Conservation (phyloP, 495 filamentous ascomycete species). For the Aspergillus funiculosus region DNA sequence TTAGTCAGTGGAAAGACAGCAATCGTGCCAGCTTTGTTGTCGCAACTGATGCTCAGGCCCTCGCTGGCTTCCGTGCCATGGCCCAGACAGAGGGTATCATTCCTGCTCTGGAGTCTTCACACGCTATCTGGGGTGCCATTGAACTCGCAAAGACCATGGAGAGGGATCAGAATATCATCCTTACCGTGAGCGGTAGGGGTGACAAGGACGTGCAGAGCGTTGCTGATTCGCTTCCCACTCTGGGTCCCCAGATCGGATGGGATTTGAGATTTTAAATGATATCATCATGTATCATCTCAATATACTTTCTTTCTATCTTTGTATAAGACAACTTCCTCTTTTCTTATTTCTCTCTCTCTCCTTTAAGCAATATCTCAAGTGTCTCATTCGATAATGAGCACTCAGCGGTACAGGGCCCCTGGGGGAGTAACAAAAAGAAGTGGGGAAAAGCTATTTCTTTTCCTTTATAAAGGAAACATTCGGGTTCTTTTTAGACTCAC, state of each 20-base stretch:
- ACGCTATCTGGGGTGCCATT: slow-evolving; percentile 85
- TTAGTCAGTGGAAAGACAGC: slow-evolving; percentile 86
- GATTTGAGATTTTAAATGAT: slow-evolving; percentile 65
- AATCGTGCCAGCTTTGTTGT: slow-evolving; percentile 82
- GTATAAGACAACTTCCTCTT: neutral
- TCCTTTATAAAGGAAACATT: too few species aligned
- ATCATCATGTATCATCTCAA: neutral
- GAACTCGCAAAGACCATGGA: slow-evolving; percentile 88
- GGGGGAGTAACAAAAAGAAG: too few species aligned
- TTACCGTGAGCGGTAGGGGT: slow-evolving; percentile 85
- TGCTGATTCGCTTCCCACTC: slow-evolving; percentile 80
- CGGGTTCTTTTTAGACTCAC: too few species aligned
- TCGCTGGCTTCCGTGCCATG: slow-evolving; percentile 80
- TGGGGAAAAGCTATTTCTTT: too few species aligned
- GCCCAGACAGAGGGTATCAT: slow-evolving; percentile 91
- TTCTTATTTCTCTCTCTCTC: too few species aligned
- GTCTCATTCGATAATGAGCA: too few species aligned
- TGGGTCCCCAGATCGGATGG: slow-evolving; percentile 94
- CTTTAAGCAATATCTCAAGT: too few species aligned
- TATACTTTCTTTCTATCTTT: neutral
- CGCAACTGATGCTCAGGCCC: slow-evolving; percentile 87
- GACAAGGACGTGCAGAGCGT: slow-evolving; percentile 99
- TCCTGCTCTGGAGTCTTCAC: slow-evolving; percentile 86
- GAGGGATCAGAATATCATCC: slow-evolving; percentile 85
- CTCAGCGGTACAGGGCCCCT: too few species aligned